phyloP scores from a whole-genome alignment of 2,329 filamentous ascomycete genomes.

The Xylaria sp. region DNA sequence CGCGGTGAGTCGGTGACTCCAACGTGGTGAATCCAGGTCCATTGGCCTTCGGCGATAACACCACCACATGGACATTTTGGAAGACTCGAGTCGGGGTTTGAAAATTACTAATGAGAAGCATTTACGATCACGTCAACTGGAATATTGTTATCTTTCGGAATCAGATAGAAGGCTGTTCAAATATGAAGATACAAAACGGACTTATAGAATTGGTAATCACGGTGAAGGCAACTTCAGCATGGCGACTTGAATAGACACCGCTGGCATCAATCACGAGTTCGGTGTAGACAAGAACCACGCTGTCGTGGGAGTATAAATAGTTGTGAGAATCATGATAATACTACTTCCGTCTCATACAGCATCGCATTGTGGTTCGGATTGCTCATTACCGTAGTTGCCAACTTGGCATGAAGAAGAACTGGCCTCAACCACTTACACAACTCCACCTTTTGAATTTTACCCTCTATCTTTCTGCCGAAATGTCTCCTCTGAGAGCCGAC shows the following conservation, averaged over 20 bases:
- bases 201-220: not conserved
- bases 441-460: not conserved
- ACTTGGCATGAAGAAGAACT: not conserved
- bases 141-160: not conserved
- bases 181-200: not conserved
- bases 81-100: not conserved
- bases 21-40: not conserved
- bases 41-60: not conserved
- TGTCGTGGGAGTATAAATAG: not conserved
- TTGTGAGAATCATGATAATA: not conserved
- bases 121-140: not conserved
- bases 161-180: not conserved
- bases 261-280: not conserved
- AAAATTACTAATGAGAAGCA: not conserved
- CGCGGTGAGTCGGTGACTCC: not conserved
- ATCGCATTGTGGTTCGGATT: not conserved
- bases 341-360: not conserved
- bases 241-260: not conserved
- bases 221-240: not conserved
- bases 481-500: constrained; percentile 21
- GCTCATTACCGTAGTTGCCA: not conserved
- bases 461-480: not conserved
- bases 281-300: not conserved
- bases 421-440: not conserved
- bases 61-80: not conserved